Base-by-base conservation (phyloP, 2,329 filamentous ascomycete species). In the Anthostomella pinea region DNA sequence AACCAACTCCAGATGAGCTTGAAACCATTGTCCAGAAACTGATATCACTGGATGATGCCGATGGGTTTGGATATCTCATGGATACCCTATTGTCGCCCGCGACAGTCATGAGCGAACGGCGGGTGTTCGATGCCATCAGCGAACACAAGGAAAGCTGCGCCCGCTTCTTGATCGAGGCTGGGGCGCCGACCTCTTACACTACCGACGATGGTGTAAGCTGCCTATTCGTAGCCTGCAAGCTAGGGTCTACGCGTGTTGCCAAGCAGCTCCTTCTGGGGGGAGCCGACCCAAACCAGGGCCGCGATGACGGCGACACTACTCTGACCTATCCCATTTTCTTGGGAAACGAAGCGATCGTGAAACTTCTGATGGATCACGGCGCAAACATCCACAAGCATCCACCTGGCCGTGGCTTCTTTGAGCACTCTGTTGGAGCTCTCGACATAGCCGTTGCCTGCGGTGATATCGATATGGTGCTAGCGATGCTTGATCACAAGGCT, bases 291-390 rank as follows among this genome's bases (percentile, higher is more conserved):
- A 42, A 52, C 35, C 33, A 37, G 39, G 15, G 9, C 11, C 16
- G 30, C 4, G 30, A 24, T 21, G 3, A 19, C 2, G 23, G 29
- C 6, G 13, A 26, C 6, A 6, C 16, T 14, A 28, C 43, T 26
- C 25, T 41, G 8, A 23, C 9, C 1, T 4, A 32, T 10, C 33
- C 46, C 21, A 19, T 46, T 14, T 6, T 34, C 21, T 10, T 18
- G 8, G 18, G 15, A 4, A 9, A 43, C 4, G 2, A 7, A n/a
- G 13, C 5, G 5, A 43, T 46, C 30, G 17, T 51, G 11, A 5
- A 17, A 2, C 18, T 49, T 8, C 29, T 53, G 7, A 15, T 53
- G 8, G 37, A 52, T 14, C 29, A 45, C 33, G 51, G 51, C 6
- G 45, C 40, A 10, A 28, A 24, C 20, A 45, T 50, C 29, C 46